These are phyloP conservation scores for Coniochaeta sp. DNA, from an alignment of 2,329 filamentous ascomycete species.

Conservation along the genomic window DNA sequence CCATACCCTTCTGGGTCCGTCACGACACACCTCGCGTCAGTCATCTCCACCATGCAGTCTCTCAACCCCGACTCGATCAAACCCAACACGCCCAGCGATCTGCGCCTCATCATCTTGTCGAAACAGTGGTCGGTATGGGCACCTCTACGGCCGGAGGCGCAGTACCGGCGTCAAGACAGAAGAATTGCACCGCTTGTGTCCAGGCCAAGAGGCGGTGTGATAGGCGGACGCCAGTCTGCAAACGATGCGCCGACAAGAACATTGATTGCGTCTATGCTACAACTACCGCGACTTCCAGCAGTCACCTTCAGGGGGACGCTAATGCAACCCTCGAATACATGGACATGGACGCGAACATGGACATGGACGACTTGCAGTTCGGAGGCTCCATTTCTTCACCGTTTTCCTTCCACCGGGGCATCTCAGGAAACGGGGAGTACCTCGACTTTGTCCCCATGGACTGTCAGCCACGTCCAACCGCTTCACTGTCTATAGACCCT, in stretches of 20 bases:
- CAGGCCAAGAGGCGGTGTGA: slow-evolving; percentile 31
- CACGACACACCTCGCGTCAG: background rate
- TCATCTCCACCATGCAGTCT: background rate
- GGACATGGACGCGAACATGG: background rate
- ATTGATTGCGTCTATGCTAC: slow-evolving; percentile 21
- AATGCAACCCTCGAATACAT: background rate
- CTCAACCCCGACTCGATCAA: background rate
- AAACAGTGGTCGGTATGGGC: background rate
- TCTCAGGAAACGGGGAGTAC: background rate
- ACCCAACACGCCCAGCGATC: no score
- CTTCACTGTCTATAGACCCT: background rate
- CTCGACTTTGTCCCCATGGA: background rate
- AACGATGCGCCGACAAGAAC: slow-evolving; percentile 27
- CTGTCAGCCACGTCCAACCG: background rate
- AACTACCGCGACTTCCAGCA: slow-evolving; percentile 2
- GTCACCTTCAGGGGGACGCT: background rate
- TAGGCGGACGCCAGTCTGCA: slow-evolving; percentile 27
- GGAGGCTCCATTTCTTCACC: slow-evolving; percentile 8
- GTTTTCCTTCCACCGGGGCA: background rate
- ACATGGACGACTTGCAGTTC: slow-evolving; percentile 2
- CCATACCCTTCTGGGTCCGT: no score
- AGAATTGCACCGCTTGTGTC: slow-evolving; percentile 29
- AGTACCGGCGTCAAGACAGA: slow-evolving; percentile 16
- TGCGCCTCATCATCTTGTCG: no score
- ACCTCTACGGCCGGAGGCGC: background rate